Evolutionary conservation across 1,284 basidiomycete species (phyloP).

Genomic region (Ganoderma meredithae): DNA sequence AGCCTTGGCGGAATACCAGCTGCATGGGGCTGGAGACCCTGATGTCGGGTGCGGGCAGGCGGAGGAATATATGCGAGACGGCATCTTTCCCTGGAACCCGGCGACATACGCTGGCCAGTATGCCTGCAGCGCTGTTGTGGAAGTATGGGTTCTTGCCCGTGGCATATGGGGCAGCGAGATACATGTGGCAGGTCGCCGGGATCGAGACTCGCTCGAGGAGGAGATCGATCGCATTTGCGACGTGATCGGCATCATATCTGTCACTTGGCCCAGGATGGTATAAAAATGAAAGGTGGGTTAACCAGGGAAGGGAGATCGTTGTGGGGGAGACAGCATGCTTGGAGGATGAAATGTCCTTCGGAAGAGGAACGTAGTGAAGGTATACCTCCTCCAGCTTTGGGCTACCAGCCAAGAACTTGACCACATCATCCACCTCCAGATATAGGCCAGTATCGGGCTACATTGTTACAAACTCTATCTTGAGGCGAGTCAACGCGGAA

Average conservation of each 20-base stretch:
- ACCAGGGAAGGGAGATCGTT: neutral
- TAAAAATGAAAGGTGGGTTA: slow-evolving; percentile 2
- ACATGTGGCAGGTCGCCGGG: slow-evolving; percentile 11
- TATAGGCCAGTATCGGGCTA: neutral
- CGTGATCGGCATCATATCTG: neutral
- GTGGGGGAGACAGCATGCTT: neutral
- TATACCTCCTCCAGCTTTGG: slow-evolving; percentile 12
- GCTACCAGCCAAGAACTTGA: slow-evolving; percentile 11
- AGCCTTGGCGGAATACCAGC: neutral
- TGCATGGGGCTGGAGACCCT: neutral
- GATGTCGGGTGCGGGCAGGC: neutral
- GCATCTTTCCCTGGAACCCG: neutral
- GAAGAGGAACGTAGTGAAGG: neutral
- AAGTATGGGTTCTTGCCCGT: no score
- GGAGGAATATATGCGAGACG: neutral
- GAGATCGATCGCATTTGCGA: neutral
- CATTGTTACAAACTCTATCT: neutral
- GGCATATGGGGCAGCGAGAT: neutral
- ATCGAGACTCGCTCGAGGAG: neutral
- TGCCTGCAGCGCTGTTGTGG: neutral
- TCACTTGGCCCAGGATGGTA: neutral
- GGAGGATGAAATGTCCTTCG: neutral
- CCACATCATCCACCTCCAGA: neutral
- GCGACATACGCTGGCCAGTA: neutral
- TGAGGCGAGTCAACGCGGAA: neutral